Conservation (phyloP, 2,329 filamentous ascomycete genomes). For the Aspergillus novoparasiticus region DNA sequence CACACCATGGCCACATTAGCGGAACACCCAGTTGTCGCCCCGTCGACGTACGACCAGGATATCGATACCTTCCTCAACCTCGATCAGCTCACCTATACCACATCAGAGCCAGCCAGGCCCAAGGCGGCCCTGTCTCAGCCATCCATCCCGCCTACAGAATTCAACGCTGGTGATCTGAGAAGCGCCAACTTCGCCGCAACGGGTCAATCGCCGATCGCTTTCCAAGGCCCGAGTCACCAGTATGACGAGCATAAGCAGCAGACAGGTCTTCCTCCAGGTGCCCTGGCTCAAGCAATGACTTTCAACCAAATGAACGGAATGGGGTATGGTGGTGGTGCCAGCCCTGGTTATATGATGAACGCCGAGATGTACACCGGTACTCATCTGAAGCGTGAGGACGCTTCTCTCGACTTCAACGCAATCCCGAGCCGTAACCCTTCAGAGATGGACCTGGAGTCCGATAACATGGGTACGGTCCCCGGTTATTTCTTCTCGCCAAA, state of each 20-base stretch:
- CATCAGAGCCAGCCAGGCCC: constrained; percentile 36
- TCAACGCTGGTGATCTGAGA: constrained; percentile 32
- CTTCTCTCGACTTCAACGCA: constrained; percentile 69
- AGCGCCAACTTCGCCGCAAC: constrained; percentile 39
- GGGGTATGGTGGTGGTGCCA: constrained; percentile 38
- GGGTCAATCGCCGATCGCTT: constrained; percentile 55
- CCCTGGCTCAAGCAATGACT: constrained; percentile 76
- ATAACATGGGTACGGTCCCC: constrained; percentile 60
- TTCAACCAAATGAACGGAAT: constrained; percentile 64
- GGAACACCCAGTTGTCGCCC: constrained; percentile 34
- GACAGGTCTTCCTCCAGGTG: constrained; percentile 86
- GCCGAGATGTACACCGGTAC: constrained; percentile 62
- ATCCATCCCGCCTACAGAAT: constrained; percentile 40
- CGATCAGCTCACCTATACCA: constrained; percentile 47
- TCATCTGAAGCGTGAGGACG: constrained; percentile 39
- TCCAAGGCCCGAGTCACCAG: constrained; percentile 85
- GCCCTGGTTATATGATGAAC: constrained; percentile 52
- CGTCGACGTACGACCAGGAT: constrained; percentile 45
- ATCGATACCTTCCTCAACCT: constrained; percentile 52
- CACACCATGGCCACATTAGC: constrained; percentile 39
- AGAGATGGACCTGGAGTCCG: constrained; percentile 70
- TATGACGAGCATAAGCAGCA: constrained; percentile 96
- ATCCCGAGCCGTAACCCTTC: constrained; percentile 59
- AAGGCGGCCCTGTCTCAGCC: constrained; percentile 41
- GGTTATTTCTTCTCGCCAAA: constrained; percentile 65